Evolutionary conservation across 768 basidiomycete genomes (phyloP).

Genomic region (Podaxis rugospora): DNA sequence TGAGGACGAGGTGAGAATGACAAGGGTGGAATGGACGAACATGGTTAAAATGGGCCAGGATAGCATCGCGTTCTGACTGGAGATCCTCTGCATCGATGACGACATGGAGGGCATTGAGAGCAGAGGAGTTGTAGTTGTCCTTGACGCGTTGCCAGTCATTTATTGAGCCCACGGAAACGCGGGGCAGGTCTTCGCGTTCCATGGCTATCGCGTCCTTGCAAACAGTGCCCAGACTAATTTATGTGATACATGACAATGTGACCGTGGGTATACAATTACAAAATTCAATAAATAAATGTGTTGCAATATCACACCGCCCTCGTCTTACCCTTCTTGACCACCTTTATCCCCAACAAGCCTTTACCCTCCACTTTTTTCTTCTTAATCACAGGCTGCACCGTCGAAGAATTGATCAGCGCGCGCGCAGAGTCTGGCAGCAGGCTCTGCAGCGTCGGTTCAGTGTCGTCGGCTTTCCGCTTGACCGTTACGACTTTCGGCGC

Average conservation of each 20-base stretch:
- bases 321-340: slow-evolving; percentile 48
- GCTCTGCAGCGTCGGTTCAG: slow-evolving; percentile 66
- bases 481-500: slow-evolving; percentile 51
- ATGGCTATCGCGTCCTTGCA: slow-evolving; percentile 16
- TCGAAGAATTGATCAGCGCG: slow-evolving; percentile 45
- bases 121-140: slow-evolving; percentile 43
- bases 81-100: slow-evolving; percentile 37
- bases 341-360: slow-evolving; percentile 69
- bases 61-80: slow-evolving; percentile 38
- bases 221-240: neutral
- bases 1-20: slow-evolving; percentile 6
- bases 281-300: neutral
- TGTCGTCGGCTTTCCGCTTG: slow-evolving; percentile 81
- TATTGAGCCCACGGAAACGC: slow-evolving; percentile 62
- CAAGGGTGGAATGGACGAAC: slow-evolving; percentile 25
- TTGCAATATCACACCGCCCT: neutral
- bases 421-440: slow-evolving; percentile 65
- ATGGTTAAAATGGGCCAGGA: slow-evolving; percentile 47
- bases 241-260: neutral
- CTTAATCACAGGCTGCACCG: slow-evolving; percentile 28
- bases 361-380: slow-evolving; percentile 64
- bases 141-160: slow-evolving; percentile 65
- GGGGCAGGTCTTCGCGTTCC: slow-evolving; percentile 39
- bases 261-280: slow-evolving; percentile 1
- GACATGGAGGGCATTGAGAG: slow-evolving; percentile 41